Conservation (phyloP, 2,329 filamentous ascomycete species). For the Aureobasidium vineae region DNA sequence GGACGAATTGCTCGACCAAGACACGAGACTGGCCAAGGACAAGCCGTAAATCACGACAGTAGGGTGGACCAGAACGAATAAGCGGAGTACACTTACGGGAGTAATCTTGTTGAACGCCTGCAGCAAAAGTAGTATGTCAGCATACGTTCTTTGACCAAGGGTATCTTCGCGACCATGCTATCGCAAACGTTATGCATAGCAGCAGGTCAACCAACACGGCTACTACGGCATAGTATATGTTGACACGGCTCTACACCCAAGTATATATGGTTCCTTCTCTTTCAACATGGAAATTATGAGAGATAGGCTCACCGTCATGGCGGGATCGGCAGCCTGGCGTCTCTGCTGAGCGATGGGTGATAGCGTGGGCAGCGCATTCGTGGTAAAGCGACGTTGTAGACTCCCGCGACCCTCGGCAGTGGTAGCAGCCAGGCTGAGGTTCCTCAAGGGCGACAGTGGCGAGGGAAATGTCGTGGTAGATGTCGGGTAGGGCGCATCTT, state of each 20-base stretch:
- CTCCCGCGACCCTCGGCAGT: constrained; percentile 70
- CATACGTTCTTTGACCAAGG: constrained; percentile 6
- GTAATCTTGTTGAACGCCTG: constrained; percentile 64
- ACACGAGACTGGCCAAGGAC: not conserved
- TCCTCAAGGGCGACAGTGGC: constrained; percentile 52
- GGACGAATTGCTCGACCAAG: constrained; percentile 1
- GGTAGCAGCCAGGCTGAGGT: constrained; percentile 47
- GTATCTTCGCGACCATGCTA: not conserved
- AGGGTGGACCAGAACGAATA: not conserved
- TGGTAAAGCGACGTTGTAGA: constrained; percentile 89
- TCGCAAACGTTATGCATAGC: not conserved
- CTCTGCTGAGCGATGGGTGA: constrained; percentile 57
- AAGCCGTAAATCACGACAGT: not conserved
- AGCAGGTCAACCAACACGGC: not conserved
- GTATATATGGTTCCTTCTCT: constrained; percentile 7
- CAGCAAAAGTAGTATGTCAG: constrained; percentile 11
- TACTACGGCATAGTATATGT: not conserved
- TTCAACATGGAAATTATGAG: not conserved
- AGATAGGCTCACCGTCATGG: constrained; percentile 22
- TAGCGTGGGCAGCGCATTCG: constrained; percentile 78
- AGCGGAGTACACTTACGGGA: constrained; percentile 58
- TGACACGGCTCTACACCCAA: not conserved
- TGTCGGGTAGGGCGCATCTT: constrained; percentile 68
- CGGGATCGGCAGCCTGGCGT: constrained; percentile 48
- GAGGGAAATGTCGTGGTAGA: constrained; percentile 60